These are phyloP conservation scores for Parsonsia alboflavescens DNA, from an alignment of 257 asterid species.

Conservation along the genomic window DNA sequence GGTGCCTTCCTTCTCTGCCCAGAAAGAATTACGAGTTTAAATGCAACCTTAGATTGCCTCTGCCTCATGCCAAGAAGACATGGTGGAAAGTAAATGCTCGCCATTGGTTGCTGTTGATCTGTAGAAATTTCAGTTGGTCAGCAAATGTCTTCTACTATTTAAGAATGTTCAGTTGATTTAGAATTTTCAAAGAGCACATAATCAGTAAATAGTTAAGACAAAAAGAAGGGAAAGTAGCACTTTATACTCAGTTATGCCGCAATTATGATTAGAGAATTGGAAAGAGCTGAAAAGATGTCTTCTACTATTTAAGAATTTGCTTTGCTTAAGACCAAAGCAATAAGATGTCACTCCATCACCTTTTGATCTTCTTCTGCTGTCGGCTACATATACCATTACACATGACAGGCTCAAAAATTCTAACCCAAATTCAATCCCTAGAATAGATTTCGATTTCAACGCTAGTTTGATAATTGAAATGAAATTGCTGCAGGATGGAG, in stretches of 20 bases:
- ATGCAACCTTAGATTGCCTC: slow-evolving; percentile 1
- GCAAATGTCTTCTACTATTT: too few relatives aligned
- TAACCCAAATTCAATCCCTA: neutral
- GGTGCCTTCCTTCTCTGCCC: neutral
- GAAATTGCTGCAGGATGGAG: neutral
- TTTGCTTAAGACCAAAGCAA: slow-evolving; percentile 7
- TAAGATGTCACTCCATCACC: neutral
- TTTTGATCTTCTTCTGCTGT: neutral
- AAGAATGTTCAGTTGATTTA: too few relatives aligned
- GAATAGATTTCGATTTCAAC: neutral
- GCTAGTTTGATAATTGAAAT: neutral
- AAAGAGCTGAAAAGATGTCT: slow-evolving; percentile 2
- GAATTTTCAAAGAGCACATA: too few relatives aligned
- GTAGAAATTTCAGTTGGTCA: too few relatives aligned
- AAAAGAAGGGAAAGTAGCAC: neutral
- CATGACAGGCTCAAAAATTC: neutral
- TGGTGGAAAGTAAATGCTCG: neutral
- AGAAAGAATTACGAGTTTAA: neutral
- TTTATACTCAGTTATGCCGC: neutral
- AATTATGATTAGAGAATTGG: neutral
- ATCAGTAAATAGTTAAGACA: neutral
- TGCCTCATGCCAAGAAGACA: neutral
- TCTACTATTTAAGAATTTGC: slow-evolving; percentile 3
- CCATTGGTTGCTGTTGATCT: too few relatives aligned
- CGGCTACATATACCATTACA: neutral